phyloP scores from a whole-genome alignment of 345 rosid species.

The Isatis tinctoria region DNA sequence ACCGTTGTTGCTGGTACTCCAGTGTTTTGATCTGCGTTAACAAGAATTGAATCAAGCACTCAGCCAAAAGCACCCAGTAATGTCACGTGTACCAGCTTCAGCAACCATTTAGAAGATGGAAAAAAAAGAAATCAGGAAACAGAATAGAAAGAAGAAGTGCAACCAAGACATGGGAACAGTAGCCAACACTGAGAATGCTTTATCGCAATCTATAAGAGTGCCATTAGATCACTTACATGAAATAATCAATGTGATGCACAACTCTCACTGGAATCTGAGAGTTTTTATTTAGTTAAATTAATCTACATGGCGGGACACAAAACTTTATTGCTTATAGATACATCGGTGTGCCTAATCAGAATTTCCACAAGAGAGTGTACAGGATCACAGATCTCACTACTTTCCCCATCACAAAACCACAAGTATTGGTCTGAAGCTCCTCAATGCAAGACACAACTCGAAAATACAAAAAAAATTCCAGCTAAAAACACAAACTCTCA shows the following conservation, averaged over 20 bases:
- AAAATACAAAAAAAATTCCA: background rate
- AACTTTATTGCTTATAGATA: background rate
- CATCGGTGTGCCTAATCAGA: background rate
- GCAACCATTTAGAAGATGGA: background rate
- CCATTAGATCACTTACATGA: background rate
- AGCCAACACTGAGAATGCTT: background rate
- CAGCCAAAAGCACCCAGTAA: background rate
- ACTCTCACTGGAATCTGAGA: background rate
- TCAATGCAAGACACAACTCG: background rate
- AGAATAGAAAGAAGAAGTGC: background rate
- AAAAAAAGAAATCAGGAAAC: background rate
- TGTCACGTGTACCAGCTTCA: background rate
- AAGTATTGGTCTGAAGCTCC: background rate
- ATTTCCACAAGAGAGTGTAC: background rate
- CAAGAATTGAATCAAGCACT: background rate
- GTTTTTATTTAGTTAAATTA: background rate
- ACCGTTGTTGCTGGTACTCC: slow-evolving; percentile 62
- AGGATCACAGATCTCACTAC: background rate
- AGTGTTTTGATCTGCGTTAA: slow-evolving; percentile 60
- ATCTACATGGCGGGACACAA: background rate
- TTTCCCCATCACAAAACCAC: background rate
- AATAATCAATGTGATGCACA: background rate
- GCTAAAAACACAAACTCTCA: background rate
- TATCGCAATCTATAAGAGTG: background rate
- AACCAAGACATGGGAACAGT: background rate